These are phyloP conservation scores for Amylostereum areolatum DNA, from an alignment of 1,284 basidiomycete species.

Conservation along the genomic window DNA sequence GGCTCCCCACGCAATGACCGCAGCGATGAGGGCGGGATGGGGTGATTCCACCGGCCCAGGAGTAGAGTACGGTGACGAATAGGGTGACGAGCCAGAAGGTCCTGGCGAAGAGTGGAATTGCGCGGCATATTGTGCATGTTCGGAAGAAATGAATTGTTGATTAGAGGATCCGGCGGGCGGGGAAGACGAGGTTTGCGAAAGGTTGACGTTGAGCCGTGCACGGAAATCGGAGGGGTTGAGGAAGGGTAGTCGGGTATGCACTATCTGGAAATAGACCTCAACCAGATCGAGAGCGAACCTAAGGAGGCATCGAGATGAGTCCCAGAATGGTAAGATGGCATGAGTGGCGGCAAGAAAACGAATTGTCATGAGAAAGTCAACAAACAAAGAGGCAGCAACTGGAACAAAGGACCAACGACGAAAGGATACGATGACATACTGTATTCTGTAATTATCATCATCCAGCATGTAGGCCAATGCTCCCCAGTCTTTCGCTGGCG, in stretches of 20 bases:
- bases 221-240: conserved; percentile 77
- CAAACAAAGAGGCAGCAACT: no score
- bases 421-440: conserved; percentile 46
- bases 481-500: conserved; percentile 62
- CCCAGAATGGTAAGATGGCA: background rate
- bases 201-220: conserved; percentile 52
- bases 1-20: conserved; percentile 88
- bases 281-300: conserved; percentile 86
- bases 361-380: no score
- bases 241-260: conserved; percentile 76
- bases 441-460: conserved; percentile 63
- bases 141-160: background rate
- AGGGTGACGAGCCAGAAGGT: conserved; percentile 3
- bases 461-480: conserved; percentile 62
- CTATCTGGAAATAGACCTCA: conserved; percentile 86
- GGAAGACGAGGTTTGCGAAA: conserved; percentile 22
- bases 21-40: conserved; percentile 75
- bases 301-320: conserved; percentile 14
- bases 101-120: background rate
- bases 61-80: background rate
- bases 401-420: no score
- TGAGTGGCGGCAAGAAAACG: background rate
- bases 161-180: conserved; percentile 1
- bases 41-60: conserved; percentile 33
- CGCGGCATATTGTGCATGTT: conserved; percentile 4